A percentile compares a stretch with the other conserved stretches of the same genome.
phyloP scores from a whole-genome alignment of 140 eudicot genomes.

The Oenanthe javanica region DNA sequence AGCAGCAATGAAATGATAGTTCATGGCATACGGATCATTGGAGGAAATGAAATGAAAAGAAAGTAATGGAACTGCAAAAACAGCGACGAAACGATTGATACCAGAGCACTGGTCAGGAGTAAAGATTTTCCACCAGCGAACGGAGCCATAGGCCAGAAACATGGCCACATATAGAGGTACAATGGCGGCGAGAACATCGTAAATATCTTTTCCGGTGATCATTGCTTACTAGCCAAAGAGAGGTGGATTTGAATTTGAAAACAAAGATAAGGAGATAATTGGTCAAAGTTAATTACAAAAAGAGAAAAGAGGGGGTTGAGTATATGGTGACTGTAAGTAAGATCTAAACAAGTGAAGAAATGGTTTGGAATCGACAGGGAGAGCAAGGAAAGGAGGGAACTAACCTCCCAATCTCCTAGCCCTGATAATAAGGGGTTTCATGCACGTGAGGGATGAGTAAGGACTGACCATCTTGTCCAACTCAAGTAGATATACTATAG shows the following conservation, averaged over 20 bases:
- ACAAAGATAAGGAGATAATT: not conserved
- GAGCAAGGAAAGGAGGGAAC: constrained; percentile 4
- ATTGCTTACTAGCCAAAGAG: constrained; percentile 16
- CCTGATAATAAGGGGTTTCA: not conserved
- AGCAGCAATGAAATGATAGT: constrained; percentile 82
- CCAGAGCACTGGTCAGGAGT: constrained; percentile 98
- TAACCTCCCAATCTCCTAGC: not conserved
- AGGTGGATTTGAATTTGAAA: not conserved
- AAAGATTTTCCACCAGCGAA: constrained; percentile 93
- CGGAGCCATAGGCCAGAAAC: constrained; percentile 90
- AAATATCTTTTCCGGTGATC: constrained; percentile 86
- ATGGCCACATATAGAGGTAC: constrained; percentile 86
- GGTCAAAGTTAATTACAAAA: no score
- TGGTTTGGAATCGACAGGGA: not conserved
- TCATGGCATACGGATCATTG: constrained; percentile 68
- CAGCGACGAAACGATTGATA: constrained; percentile 88
- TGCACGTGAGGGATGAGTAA: constrained; percentile 5
- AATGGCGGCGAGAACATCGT: constrained; percentile 82
- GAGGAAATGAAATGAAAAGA: constrained; percentile 90
- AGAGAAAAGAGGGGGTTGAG: not conserved
- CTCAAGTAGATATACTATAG: not conserved
- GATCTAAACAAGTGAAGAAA: not conserved
- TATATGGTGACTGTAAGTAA: not conserved
- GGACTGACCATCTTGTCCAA: constrained; percentile 3
- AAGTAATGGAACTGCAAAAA: constrained; percentile 83